phyloP scores from a whole-genome alignment of 2,329 filamentous ascomycete species.

The Colletotrichum phormii region DNA sequence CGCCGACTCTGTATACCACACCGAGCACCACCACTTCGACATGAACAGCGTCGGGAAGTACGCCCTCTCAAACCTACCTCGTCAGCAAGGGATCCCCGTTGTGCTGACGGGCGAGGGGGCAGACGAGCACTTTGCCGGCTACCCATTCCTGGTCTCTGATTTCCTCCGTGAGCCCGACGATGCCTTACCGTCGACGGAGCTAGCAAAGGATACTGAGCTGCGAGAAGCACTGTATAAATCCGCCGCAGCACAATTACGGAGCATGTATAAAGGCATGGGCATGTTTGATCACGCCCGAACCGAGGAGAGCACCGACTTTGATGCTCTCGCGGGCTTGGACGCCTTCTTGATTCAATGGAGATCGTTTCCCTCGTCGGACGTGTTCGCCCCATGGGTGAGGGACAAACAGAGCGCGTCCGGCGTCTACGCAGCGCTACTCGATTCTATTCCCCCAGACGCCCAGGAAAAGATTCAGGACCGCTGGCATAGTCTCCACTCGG shows the following conservation, averaged over 20 bases:
- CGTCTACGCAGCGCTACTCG: background rate
- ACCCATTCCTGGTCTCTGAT: conserved; percentile 57
- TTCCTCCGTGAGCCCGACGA: conserved; percentile 60
- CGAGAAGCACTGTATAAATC: background rate
- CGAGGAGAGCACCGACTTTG: background rate
- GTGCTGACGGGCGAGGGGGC: conserved; percentile 64
- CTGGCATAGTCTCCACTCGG: conserved; percentile 44
- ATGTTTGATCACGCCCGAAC: conserved; percentile 20
- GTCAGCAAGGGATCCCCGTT: conserved; percentile 61
- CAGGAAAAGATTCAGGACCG: conserved; percentile 37
- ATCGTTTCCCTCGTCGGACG: background rate
- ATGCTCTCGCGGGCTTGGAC: background rate
- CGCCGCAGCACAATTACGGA: background rate
- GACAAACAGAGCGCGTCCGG: background rate
- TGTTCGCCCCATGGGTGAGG: conserved; percentile 35
- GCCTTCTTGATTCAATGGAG: background rate
- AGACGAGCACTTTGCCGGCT: conserved; percentile 67
- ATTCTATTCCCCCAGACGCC: conserved; percentile 28
- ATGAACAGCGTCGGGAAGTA: conserved; percentile 65
- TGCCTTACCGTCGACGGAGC: conserved; percentile 44
- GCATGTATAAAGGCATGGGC: background rate
- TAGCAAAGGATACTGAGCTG: conserved; percentile 38
- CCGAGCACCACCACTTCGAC: conserved; percentile 51
- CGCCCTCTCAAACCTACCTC: conserved; percentile 57
- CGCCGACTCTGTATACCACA: conserved; percentile 43